Evolutionary conservation across 352 stramenopile genomes (phyloP), one percentile per base, ranked within the genome.

Genomic region (Phytophthora pseudosyringae): DNA sequence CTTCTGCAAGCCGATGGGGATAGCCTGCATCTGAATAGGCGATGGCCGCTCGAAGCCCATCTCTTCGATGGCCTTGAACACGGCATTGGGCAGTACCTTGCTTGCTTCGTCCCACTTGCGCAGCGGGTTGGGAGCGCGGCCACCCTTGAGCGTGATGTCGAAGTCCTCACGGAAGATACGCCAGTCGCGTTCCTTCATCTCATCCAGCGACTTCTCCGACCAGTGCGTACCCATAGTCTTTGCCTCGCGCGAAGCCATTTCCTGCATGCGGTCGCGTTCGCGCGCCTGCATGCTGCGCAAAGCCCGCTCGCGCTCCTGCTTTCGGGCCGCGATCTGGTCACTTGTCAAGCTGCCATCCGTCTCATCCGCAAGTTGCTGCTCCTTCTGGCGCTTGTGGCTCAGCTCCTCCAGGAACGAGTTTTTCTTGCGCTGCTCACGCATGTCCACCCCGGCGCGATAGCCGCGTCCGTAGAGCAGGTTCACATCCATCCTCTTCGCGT

Each of bases 121-220:
- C n/a, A 99, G 62, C 8, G 98, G 97, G 35, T 98, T 87, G 26
- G 97, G 95, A 25, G 94, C 95, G 45, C 75, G 72, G 4, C 88
- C 88, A 26, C 90, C 90, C 29, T 91, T 90, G 25, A 99, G 90
- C 4, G 91, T 91, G 69, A 99, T 99, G 69, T 99, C 97, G 71
- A 98, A 99, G 76, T 99, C 98, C 75, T 99, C 98, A 21, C 97
- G 89, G 71, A 99, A 98, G 67, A 99, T 99, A 59, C 98, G 88
- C 98, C 98, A 99, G 86, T 99, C 98, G 16, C 98, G 91, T 39
- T 94, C 76, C 31, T 93, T 98, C 97, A 99, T 99, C 8, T 97
- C 89, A 18, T 75, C 73, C 26, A 99, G 71, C 38, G 80, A 67
- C 80, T 99, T 99, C 51, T 99, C 96, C 15, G 83, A 96, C 88